phyloP scores from a whole-genome alignment of 148 eudicot species.

The Selenicereus undatus region DNA sequence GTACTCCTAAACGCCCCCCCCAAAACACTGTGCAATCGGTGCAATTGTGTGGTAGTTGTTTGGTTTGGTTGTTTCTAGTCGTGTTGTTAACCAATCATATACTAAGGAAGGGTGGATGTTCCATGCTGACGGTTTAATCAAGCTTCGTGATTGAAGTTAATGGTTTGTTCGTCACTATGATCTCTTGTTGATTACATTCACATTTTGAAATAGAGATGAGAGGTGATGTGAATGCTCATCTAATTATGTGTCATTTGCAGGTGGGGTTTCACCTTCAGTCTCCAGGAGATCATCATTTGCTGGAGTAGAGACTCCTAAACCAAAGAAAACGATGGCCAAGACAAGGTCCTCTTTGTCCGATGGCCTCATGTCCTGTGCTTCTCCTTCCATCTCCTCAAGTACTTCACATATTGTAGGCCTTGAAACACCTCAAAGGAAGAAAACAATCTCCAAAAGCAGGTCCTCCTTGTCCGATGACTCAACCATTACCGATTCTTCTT shows the following conservation, averaged over 20 bases:
- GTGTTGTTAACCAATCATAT: neutral
- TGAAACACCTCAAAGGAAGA: conserved; percentile 48
- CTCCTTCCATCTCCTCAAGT: conserved; percentile 25
- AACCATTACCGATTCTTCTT: conserved; percentile 30
- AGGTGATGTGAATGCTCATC: conserved; percentile 6
- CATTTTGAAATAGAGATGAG: neutral
- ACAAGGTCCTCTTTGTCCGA: conserved; percentile 37
- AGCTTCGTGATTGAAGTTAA: neutral
- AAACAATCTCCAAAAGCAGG: conserved; percentile 36
- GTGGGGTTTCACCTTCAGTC: conserved; percentile 39
- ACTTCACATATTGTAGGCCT: conserved; percentile 10
- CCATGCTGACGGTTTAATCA: neutral
- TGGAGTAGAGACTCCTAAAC: conserved; percentile 40
- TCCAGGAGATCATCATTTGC: conserved; percentile 35
- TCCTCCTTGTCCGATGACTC: conserved; percentile 49
- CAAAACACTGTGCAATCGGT: no score
- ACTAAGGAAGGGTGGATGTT: neutral
- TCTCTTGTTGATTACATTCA: neutral
- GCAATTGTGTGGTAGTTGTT: no score
- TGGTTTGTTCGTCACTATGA: neutral
- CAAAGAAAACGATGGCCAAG: conserved; percentile 39
- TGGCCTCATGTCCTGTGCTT: conserved; percentile 16
- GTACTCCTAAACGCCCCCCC: no score
- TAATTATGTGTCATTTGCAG: conserved; percentile 12
- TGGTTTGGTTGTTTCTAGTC: neutral